Evolutionary conservation across 1,284 basidiomycete genomes (phyloP), one percentile per base, ranked within the genome.

Genomic region (Moniliella sp.): DNA sequence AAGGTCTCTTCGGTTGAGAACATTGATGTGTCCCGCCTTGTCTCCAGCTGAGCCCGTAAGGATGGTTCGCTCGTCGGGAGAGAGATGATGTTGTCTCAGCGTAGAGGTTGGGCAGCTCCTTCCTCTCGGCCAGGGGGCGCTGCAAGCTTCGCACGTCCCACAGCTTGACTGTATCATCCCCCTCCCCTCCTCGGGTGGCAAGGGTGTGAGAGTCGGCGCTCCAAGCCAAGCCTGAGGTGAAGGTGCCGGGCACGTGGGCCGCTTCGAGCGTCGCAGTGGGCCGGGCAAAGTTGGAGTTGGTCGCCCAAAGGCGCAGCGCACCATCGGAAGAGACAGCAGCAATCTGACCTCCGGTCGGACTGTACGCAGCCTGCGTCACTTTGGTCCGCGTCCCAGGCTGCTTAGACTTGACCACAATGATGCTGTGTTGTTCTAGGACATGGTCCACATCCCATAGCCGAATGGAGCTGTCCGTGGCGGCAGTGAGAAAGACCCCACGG

Each of bases 351-450:
- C 31, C 34, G 8, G 40, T 38, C 0, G 33, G 30, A 4, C 25
- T 19, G 25, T 34, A 46, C 3, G 19, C 26, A 5, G 47, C 27
- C 3, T 76, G 63, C 4, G 78, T 80, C 10, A 97, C 76, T 56
- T 83, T 84, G 8, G 88, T 94, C 42, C 84, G 70, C 11, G 80
- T 76, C n/a, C 91, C 91, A 30, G 86, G 69, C 46, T 88, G 82
- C 60, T 88, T 93, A 12, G 81, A 86, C 62, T 86, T 88, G 45
- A 93, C 78, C 7, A 93, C 83, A 45, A 97, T 84, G 19, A 93
- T 81, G 0, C 73, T 71, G 64, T 83, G 83, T 57, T 93, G 84
- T 61, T 86, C 86, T 28, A 76, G 70, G 49, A 73, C 76, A 49
- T 81, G 73, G 48, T 79, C 76, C 5, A 75, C 70, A 46, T 94